phyloP scores from a whole-genome alignment of 345 rosid genomes.

The Reutealis trisperma region DNA sequence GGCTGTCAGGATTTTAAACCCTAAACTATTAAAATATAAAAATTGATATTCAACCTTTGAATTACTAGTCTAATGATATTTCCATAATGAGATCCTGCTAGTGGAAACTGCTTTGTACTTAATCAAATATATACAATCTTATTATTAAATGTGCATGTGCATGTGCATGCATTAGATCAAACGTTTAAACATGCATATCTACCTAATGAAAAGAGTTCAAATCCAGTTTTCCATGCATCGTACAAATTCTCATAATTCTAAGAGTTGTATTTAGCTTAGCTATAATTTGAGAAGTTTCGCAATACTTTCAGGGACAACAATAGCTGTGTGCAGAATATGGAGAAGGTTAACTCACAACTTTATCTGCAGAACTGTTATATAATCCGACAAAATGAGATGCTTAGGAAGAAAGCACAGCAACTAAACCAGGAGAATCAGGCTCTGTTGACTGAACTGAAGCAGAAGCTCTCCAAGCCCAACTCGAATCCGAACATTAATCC shows the following conservation, averaged over 20 bases:
- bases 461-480: constrained; percentile 32
- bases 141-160: not conserved
- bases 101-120: too few species aligned
- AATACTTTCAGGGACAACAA: constrained; percentile 16
- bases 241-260: not conserved
- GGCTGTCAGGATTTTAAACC: too few species aligned
- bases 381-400: constrained; percentile 48
- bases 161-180: not conserved
- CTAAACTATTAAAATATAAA: too few species aligned
- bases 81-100: too few species aligned
- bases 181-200: not conserved
- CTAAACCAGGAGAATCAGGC: constrained; percentile 55
- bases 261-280: too few species aligned
- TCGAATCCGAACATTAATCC: constrained; percentile 12
- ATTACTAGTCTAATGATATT: too few species aligned
- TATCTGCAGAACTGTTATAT: constrained; percentile 49
- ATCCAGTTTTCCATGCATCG: not conserved
- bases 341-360: constrained; percentile 44
- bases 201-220: not conserved
- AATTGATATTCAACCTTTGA: too few species aligned
- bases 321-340: constrained; percentile 29
- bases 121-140: too few species aligned
- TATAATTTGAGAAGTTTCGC: not conserved
- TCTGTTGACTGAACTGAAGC: constrained; percentile 36
- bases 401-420: constrained; percentile 47